Evolutionary conservation across 108 stramenopile genomes (phyloP).

Genomic region (Pseudonitzschia multistriata): DNA sequence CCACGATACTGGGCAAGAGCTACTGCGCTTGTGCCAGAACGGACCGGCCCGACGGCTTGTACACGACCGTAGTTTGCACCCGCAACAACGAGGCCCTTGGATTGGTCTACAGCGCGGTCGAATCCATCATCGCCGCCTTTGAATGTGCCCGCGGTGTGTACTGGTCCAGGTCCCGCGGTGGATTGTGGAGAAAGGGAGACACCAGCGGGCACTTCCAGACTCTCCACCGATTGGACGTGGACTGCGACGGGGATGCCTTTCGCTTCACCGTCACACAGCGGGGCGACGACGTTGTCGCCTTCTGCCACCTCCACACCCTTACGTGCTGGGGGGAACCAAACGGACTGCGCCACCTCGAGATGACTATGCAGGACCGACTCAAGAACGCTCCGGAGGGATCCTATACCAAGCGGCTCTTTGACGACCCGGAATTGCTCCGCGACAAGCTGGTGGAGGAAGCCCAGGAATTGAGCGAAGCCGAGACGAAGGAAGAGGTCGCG

Average conservation of each 20-base stretch:
- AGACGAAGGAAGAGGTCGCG: constrained; percentile 81
- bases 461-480: constrained; percentile 95
- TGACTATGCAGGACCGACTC: constrained; percentile 71
- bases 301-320: constrained; percentile 89
- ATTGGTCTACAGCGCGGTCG: constrained; percentile 90
- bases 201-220: constrained; percentile 92
- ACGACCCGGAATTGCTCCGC: constrained; percentile 82
- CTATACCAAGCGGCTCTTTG: constrained; percentile 95
- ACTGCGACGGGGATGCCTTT: constrained; percentile 96
- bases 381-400: constrained; percentile 87
- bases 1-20: constrained; percentile 50
- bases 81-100: constrained; percentile 81
- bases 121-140: constrained; percentile 81
- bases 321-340: constrained; percentile 90
- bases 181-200: constrained; percentile 94
- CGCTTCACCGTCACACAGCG: constrained; percentile 90
- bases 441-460: constrained; percentile 98
- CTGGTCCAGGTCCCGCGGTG: constrained; percentile 85
- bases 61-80: constrained; percentile 93
- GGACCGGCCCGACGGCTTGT: constrained; percentile 90
- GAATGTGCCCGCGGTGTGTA: constrained; percentile 91
- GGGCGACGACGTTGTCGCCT: constrained; percentile 61
- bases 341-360: constrained; percentile 86
- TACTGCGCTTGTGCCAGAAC: constrained; percentile 78
- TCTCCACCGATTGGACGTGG: constrained; percentile 82